Conservation (phyloP, 1,284 basidiomycete genomes). For the Gomphus bonarii region DNA sequence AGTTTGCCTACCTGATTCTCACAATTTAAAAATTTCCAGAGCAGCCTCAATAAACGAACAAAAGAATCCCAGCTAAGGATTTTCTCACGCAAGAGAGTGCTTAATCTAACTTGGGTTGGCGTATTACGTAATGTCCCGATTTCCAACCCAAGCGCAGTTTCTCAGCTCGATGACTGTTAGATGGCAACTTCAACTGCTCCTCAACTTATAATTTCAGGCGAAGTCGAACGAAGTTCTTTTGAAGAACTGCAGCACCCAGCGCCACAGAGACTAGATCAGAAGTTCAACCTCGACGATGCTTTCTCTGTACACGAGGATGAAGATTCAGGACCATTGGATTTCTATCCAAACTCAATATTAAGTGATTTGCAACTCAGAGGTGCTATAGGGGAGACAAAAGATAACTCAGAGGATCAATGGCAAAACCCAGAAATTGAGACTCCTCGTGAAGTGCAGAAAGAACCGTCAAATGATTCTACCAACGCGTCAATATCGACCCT, state of each 20-base stretch:
- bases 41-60: too few species aligned
- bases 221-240: neutral
- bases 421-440: constrained; percentile 19
- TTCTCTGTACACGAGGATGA: constrained; percentile 49
- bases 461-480: constrained; percentile 23
- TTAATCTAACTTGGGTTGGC: too few species aligned
- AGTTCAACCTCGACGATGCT: constrained; percentile 53
- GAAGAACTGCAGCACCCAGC: neutral
- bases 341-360: constrained; percentile 47
- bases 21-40: too few species aligned
- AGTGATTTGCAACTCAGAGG: constrained; percentile 43
- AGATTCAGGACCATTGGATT: constrained; percentile 31
- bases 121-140: too few species aligned
- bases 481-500: constrained; percentile 50
- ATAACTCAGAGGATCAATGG: constrained; percentile 16
- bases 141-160: neutral
- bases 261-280: neutral
- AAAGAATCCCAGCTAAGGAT: too few species aligned
- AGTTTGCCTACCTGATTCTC: constrained; percentile 36
- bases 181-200: neutral
- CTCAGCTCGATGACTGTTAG: neutral
- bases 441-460: constrained; percentile 13
- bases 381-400: constrained; percentile 19
- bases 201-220: neutral
- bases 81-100: too few species aligned